These are phyloP conservation scores for Alternaria gansuensis DNA, from an alignment of 2,329 filamentous ascomycete species.

Conservation along the genomic window DNA sequence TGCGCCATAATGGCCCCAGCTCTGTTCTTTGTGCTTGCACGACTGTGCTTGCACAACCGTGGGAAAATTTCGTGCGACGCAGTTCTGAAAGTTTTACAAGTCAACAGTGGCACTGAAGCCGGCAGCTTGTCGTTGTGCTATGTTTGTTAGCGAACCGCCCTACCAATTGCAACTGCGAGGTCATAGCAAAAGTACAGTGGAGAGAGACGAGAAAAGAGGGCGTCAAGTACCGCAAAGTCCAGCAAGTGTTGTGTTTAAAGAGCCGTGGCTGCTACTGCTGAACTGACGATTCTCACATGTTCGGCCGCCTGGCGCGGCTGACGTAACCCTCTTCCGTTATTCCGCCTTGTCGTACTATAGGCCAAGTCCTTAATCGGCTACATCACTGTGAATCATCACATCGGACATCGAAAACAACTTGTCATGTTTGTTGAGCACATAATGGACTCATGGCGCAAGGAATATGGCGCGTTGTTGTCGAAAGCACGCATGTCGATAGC, in stretches of 20 bases:
- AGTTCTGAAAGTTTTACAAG: neutral
- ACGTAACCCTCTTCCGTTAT: constrained; percentile 24
- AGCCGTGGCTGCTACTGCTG: constrained; percentile 30
- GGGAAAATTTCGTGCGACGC: neutral
- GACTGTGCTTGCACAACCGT: neutral
- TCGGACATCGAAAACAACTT: neutral
- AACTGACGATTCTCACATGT: constrained; percentile 39
- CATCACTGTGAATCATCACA: too few relatives aligned
- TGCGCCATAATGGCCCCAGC: constrained; percentile 13
- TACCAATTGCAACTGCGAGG: neutral
- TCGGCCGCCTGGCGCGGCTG: constrained; percentile 40
- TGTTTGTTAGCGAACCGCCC: neutral
- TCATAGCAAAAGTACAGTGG: too few relatives aligned
- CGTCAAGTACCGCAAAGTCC: too few relatives aligned
- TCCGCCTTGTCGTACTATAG: too few relatives aligned
- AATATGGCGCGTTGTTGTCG: neutral
- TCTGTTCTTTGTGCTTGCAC: neutral
- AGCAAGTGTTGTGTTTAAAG: constrained; percentile 6
- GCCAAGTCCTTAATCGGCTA: too few relatives aligned
- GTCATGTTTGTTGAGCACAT: neutral
- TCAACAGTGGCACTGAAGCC: neutral
- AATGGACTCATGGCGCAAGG: neutral
- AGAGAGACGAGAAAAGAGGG: too few relatives aligned
- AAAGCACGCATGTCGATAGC: neutral
- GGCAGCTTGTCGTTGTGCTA: neutral